Evolutionary conservation across 345 rosid genomes (phyloP).

Genomic region (Brassica rapa): DNA sequence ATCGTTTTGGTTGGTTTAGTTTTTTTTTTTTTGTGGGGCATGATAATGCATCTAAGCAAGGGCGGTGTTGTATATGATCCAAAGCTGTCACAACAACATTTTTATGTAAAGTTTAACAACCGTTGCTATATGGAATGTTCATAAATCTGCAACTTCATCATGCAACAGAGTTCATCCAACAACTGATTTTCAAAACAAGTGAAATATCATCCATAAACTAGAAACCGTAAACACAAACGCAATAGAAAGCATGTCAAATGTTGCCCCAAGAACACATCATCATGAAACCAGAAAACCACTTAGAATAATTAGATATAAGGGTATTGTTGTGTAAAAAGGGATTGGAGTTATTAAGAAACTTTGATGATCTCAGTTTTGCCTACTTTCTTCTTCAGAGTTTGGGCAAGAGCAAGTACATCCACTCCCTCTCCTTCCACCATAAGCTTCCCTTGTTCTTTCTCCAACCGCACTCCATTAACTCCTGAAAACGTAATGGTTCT

Average conservation of each 20-base stretch:
- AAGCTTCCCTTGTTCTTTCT: constrained; percentile 9
- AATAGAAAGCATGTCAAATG: constrained; percentile 8
- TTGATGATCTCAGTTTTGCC: constrained; percentile 18
- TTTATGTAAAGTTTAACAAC: not conserved
- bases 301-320: not conserved
- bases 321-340: not conserved
- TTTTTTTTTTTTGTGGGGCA: not conserved
- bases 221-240: constrained; percentile 3
- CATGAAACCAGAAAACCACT: not conserved
- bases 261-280: not conserved
- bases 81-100: not conserved
- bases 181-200: not conserved
- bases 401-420: not conserved
- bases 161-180: constrained; percentile 5
- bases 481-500: constrained; percentile 4
- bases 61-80: too few relatives aligned
- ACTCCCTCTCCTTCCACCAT: constrained; percentile 4
- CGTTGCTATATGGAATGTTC: not conserved
- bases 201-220: not conserved
- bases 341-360: not conserved
- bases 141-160: not conserved
- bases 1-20: constrained; percentile 24
- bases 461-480: constrained; percentile 5
- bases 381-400: constrained; percentile 20
- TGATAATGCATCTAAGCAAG: not conserved